A percentile compares a stretch with the other conserved stretches of the same genome.
phyloP scores from a whole-genome alignment of 306 rosid genomes.

The Elaeagnus macrophylla region DNA sequence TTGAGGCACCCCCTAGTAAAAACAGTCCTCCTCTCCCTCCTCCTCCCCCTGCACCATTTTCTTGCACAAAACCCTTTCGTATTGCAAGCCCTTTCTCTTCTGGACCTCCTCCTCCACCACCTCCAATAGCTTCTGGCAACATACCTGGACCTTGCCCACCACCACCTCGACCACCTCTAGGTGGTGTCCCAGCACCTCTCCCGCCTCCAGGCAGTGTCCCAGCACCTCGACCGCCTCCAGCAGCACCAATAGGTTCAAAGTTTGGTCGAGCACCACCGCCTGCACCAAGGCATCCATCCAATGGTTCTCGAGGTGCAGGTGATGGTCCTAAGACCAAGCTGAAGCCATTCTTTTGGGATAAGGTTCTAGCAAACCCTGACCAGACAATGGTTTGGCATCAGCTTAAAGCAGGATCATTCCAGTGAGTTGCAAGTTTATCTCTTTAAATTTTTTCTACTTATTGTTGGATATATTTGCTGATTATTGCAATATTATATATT shows the following conservation, averaged over 20 bases:
- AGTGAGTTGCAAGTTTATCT: constrained; percentile 46
- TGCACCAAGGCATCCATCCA: constrained; percentile 21
- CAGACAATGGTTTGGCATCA: constrained; percentile 97
- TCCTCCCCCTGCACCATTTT: too few species aligned
- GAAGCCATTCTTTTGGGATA: constrained; percentile 98
- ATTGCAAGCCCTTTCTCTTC: neutral
- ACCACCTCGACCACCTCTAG: constrained; percentile 1
- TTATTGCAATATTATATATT: constrained; percentile 8
- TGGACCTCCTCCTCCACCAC: constrained; percentile 37
- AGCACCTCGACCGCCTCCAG: constrained; percentile 56
- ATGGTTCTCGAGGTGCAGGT: constrained; percentile 19
- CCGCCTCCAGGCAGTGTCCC: too few species aligned
- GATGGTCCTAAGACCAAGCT: constrained; percentile 66
- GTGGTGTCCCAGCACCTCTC: too few species aligned
- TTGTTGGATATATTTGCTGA: constrained; percentile 8
- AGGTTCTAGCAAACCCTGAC: constrained; percentile 88
- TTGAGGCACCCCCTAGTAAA: constrained; percentile 32
- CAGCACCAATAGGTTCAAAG: constrained; percentile 37
- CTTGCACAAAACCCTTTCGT: too few species aligned
- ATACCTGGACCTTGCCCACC: constrained; percentile 49
- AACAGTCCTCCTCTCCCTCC: constrained; percentile 22
- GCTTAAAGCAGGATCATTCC: constrained; percentile 92
- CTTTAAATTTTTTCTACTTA: constrained; percentile 1
- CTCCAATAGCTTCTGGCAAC: constrained; percentile 29
- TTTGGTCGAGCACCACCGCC: constrained; percentile 23